Conservation (phyloP, 2,329 filamentous ascomycete genomes). For the Microsporum canis region DNA sequence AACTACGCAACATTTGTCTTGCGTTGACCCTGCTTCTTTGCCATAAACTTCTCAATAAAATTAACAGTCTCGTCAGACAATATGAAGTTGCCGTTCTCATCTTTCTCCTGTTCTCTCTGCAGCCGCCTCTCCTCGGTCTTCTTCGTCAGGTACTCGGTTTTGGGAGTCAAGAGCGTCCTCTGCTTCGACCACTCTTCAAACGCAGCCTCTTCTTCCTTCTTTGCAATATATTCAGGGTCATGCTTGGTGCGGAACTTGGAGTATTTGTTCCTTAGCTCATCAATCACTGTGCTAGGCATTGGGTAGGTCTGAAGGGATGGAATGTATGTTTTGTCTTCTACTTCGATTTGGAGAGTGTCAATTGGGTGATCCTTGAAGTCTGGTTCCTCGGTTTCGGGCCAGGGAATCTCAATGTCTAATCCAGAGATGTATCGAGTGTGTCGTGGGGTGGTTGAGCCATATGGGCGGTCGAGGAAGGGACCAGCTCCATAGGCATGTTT, state of each 20-base stretch:
- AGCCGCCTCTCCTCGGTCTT: conserved; percentile 28
- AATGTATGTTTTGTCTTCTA: conserved; percentile 63
- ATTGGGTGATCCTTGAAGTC: conserved; percentile 43
- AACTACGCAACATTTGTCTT: neutral
- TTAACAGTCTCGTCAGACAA: conserved; percentile 24
- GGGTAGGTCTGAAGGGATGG: conserved; percentile 68
- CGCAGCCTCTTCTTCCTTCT: conserved; percentile 50
- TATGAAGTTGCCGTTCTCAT: conserved; percentile 29
- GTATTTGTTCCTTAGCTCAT: conserved; percentile 78
- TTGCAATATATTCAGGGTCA: conserved; percentile 58
- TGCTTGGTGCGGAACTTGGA: conserved; percentile 71
- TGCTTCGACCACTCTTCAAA: conserved; percentile 36
- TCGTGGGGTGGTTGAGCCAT: conserved; percentile 33
- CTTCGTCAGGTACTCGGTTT: conserved; percentile 32
- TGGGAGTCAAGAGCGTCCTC: conserved; percentile 38
- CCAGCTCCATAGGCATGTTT: conserved; percentile 51
- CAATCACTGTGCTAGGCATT: conserved; percentile 65
- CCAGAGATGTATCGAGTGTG: conserved; percentile 52
- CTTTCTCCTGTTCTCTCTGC: conserved; percentile 25
- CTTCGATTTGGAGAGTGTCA: conserved; percentile 67
- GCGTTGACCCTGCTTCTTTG: conserved; percentile 8
- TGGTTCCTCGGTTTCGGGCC: conserved; percentile 50
- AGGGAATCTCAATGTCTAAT: conserved; percentile 62
- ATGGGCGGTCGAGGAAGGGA: conserved; percentile 41
- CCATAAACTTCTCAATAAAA: conserved; percentile 31